phyloP scores from a whole-genome alignment of 257 asterid genomes.

The Cynanchum wilfordii region DNA sequence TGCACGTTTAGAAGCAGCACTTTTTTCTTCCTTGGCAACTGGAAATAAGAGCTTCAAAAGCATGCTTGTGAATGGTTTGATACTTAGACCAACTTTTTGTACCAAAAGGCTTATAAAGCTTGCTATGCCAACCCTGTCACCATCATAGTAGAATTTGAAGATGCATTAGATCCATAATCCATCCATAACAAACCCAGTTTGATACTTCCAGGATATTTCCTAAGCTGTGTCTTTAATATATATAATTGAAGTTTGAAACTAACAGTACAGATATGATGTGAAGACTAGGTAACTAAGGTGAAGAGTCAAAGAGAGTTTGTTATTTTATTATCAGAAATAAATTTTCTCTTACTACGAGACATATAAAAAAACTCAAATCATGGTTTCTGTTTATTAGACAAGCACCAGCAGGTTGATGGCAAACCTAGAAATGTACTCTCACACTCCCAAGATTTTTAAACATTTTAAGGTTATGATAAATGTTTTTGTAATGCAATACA shows the following conservation, averaged over 20 bases:
- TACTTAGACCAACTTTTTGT: conserved; percentile 76
- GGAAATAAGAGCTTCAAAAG: conserved; percentile 84
- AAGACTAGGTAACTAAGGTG: neutral
- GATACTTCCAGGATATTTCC: neutral
- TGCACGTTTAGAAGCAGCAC: conserved; percentile 79
- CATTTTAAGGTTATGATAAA: neutral
- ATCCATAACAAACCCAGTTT: neutral
- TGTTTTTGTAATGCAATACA: no score
- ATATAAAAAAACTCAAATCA: neutral
- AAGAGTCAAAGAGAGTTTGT: neutral
- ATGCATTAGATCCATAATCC: conserved; percentile 1
- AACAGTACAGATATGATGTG: neutral
- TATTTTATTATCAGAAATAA: neutral
- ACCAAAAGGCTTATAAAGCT: conserved; percentile 69
- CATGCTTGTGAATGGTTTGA: conserved; percentile 72
- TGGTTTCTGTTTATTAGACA: neutral
- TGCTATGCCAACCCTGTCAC: conserved; percentile 89
- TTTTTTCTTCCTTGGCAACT: conserved; percentile 83
- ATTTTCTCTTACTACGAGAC: neutral
- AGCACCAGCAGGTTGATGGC: neutral
- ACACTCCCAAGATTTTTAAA: neutral
- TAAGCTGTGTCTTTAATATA: neutral
- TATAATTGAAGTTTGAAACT: neutral
- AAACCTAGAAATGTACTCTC: neutral
- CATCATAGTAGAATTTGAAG: conserved; percentile 19